These are phyloP conservation scores for Macrophomina phaseolina DNA, from an alignment of 2,329 filamentous ascomycete genomes.

Conservation along the genomic window DNA sequence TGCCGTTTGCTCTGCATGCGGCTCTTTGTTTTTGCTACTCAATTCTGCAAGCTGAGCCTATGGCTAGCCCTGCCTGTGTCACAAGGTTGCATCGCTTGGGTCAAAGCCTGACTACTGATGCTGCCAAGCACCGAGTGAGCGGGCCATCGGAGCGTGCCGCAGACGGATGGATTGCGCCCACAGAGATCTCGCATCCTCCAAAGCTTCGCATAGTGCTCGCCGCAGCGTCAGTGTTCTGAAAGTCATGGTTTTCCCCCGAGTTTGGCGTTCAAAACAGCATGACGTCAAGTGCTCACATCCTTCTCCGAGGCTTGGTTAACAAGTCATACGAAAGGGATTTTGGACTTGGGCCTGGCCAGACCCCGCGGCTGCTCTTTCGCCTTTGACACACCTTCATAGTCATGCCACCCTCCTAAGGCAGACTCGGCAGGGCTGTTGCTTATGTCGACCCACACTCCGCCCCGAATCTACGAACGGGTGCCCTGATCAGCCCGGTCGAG, in stretches of 20 bases:
- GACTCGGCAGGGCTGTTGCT: background rate
- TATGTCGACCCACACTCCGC: background rate
- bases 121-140: background rate
- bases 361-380: background rate
- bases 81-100: background rate
- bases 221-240: background rate
- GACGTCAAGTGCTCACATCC: background rate
- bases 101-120: background rate
- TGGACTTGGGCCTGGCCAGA: background rate
- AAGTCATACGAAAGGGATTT: conserved; percentile 12
- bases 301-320: background rate
- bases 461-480: background rate
- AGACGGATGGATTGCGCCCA: background rate
- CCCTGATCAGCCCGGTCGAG: background rate
- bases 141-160: background rate
- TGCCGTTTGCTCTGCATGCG: background rate
- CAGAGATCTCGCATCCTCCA: background rate
- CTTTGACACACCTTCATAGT: background rate
- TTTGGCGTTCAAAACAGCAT: background rate
- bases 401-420: background rate
- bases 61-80: background rate
- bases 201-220: background rate
- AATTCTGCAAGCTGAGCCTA: background rate
- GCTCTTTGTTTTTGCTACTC: background rate
- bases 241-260: no score